Base-by-base conservation (phyloP, 2,329 filamentous ascomycete genomes). In the Microcyclosporella mali region DNA sequence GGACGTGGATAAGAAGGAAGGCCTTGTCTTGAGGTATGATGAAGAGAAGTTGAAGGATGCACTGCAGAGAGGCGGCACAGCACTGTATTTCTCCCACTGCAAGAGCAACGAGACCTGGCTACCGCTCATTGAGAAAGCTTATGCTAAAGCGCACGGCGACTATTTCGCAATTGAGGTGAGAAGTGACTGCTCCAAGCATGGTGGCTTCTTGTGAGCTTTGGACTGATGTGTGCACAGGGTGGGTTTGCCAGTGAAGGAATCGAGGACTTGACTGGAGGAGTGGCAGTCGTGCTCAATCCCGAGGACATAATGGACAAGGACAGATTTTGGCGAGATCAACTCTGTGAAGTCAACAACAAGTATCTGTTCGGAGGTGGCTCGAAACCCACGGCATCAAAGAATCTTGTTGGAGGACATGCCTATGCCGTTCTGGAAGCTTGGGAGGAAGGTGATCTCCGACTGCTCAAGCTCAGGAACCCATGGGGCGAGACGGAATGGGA, bases 401-500 rank as follows among this genome's bases (percentile, higher is more conserved):
- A 79, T 4, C 78, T 82, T 41, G 60, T 74, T 8, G 75, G 79
- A 44, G 63, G 70, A 8, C 79, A 82, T 49, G 78, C 78, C 2
- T 82, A 82, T 53, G 78, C 77, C 1, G 70, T 83, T 7, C 74
- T 80, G 50, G 71, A 75, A 49, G 70, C 73, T 2, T 61, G 49
- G 35, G 58, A 61, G 39, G 52, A 57, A 30, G 55, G 49, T 1
- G 66, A 61, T 67, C 19, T 75, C 68, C 56, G 67, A 63, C 39
- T 75, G 66, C 49, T 69, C 60, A 37, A 74, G 67, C 31, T 63
- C 36, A 79, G 82, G 51, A 92, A 92, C 54, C 87, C 87, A 0
- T 92, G 85, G 86, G 87, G 86, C 1, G 79, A 80, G 50, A 79
- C 77, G 25, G 86, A 88, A 64, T 92, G 86, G 85, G 84, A 78